Evolutionary conservation across 208 protist genomes (phyloP).

Genomic region (Pavlovales sp.): DNA sequence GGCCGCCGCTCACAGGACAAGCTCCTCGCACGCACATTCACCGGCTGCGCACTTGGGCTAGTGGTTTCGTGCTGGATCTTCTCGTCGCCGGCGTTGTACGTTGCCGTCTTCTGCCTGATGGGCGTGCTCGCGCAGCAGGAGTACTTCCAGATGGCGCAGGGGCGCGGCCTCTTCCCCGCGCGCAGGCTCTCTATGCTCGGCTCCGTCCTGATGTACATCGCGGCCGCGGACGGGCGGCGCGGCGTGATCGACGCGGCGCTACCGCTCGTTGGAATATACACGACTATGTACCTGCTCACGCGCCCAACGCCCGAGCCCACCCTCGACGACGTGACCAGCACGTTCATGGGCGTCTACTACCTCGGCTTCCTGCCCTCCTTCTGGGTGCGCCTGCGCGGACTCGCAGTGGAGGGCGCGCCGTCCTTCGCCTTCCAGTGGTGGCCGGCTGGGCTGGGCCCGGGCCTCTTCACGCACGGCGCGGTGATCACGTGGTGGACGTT

Average conservation of each 20-base stretch:
- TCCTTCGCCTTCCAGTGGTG: neutral
- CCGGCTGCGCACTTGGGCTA: neutral
- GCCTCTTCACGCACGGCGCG: slow-evolving; percentile 31
- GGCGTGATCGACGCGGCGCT: slow-evolving; percentile 1
- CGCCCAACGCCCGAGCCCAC: neutral
- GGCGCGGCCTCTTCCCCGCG: slow-evolving; percentile 7
- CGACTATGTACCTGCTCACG: slow-evolving; percentile 29
- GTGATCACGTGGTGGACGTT: slow-evolving; percentile 54
- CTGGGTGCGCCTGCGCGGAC: slow-evolving; percentile 36
- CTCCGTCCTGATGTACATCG: slow-evolving; percentile 23
- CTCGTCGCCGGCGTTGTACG: neutral
- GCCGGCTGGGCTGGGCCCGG: neutral
- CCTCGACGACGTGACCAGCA: slow-evolving; percentile 20
- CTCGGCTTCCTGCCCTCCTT: slow-evolving; percentile 49
- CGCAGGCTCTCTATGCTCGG: slow-evolving; percentile 18
- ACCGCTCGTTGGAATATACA: neutral
- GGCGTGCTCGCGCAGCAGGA: slow-evolving; percentile 27
- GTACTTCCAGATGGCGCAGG: slow-evolving; percentile 17
- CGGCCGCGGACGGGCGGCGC: neutral
- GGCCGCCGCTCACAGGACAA: neutral
- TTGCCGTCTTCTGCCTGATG: neutral
- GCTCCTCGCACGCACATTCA: neutral
- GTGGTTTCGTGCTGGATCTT: slow-evolving; percentile 30
- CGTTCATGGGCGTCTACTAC: slow-evolving; percentile 49
- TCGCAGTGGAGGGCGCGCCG: neutral